phyloP scores from a whole-genome alignment of 2,329 filamentous ascomycete species.

The Xylariaceae sp. region DNA sequence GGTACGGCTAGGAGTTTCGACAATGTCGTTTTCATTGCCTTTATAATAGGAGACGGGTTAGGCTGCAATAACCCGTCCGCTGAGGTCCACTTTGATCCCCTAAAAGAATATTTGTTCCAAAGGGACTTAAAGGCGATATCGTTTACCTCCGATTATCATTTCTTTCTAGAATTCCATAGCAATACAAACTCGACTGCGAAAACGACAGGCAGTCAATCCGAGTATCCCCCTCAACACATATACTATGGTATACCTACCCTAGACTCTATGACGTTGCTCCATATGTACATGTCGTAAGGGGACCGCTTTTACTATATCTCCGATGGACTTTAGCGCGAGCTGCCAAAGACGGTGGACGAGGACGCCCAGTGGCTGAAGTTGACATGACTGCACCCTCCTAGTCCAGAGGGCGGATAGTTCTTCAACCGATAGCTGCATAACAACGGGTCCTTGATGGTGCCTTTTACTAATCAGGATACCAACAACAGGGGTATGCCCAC shows the following conservation, averaged over 20 bases:
- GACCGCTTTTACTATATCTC: no score
- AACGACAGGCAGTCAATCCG: no score
- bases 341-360: conserved; percentile 5
- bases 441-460: background rate
- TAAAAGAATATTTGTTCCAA: background rate
- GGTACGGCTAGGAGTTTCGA: background rate
- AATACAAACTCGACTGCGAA: no score
- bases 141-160: no score
- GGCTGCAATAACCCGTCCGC: background rate
- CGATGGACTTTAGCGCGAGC: background rate
- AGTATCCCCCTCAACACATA: background rate
- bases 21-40: background rate
- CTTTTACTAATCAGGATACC: conserved; percentile 14
- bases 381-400: background rate
- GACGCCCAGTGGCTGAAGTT: conserved; percentile 2
- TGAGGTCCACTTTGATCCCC: background rate
- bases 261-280: no score
- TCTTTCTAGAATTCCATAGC: no score
- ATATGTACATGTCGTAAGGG: no score
- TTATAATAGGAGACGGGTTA: background rate
- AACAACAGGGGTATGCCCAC: conserved; percentile 1
- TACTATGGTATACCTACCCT: no score
- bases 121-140: background rate
- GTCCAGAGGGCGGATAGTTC: background rate
- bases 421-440: background rate